Evolutionary conservation across 2,329 filamentous ascomycete genomes (phyloP).

Genomic region (Ilyonectria sp.): DNA sequence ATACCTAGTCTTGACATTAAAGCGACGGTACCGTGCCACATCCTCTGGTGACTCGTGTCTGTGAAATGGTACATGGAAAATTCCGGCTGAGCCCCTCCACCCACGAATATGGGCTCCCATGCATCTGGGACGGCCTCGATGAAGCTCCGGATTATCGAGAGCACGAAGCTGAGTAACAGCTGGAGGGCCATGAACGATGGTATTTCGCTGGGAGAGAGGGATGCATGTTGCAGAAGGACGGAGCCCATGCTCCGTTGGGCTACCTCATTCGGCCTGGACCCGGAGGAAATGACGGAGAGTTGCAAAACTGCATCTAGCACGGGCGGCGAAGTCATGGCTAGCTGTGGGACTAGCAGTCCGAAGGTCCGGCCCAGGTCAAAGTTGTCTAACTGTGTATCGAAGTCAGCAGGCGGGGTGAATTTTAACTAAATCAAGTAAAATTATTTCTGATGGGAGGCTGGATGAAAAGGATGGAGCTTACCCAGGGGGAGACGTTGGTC

Average conservation of each 20-base stretch:
- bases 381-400: not conserved
- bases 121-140: not conserved
- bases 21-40: not conserved
- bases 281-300: not conserved
- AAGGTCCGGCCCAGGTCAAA: not conserved
- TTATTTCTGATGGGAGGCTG: too few relatives aligned
- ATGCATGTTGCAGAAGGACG: not conserved
- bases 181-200: not conserved
- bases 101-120: not conserved
- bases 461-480: not conserved
- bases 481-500: not conserved
- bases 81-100: not conserved
- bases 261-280: not conserved
- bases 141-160: not conserved
- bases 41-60: not conserved
- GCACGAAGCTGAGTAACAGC: not conserved
- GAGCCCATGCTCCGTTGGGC: too few relatives aligned
- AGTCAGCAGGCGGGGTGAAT: not conserved
- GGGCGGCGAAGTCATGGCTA: not conserved
- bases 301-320: not conserved
- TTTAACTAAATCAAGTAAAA: too few relatives aligned
- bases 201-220: not conserved
- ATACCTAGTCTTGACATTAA: constrained; percentile 3
- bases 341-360: not conserved
- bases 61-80: not conserved